A percentile compares a stretch with the other conserved stretches of the same genome.
phyloP scores from a whole-genome alignment of 495 filamentous ascomycete species.

The Rostrohypoxylon terebratum region DNA sequence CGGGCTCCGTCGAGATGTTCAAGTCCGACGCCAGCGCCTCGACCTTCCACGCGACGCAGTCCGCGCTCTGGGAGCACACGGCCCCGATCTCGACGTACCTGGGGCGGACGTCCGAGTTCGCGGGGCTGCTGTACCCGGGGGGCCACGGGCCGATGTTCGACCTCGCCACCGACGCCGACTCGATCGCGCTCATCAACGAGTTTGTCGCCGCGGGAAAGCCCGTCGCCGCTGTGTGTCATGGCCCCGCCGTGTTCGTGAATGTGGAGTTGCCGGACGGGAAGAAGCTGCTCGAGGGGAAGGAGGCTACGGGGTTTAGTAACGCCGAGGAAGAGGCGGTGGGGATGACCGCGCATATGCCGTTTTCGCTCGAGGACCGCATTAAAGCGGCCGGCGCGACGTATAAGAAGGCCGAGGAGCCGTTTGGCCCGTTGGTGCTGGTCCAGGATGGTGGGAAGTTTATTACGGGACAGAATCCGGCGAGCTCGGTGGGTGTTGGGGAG shows the following conservation, averaged over 20 bases:
- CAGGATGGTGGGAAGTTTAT: conserved; percentile 68
- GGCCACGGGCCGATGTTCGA: conserved; percentile 88
- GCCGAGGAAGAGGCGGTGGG: conserved; percentile 69
- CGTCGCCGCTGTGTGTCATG: conserved; percentile 77
- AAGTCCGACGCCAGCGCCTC: conserved; percentile 63
- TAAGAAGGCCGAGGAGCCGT: conserved; percentile 69
- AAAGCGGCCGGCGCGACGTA: conserved; percentile 62
- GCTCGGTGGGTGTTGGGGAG: conserved; percentile 69
- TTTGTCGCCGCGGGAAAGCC: conserved; percentile 72
- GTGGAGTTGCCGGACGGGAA: conserved; percentile 65
- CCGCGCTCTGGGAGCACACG: conserved; percentile 72
- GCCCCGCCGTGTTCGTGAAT: conserved; percentile 70
- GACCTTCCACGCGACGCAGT: conserved; percentile 64
- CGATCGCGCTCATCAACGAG: conserved; percentile 67
- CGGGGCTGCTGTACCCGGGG: conserved; percentile 78
- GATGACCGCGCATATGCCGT: conserved; percentile 67
- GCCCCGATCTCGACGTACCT: conserved; percentile 62
- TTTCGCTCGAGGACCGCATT: conserved; percentile 71
- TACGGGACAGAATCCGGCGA: conserved; percentile 81
- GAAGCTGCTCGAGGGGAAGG: conserved; percentile 64
- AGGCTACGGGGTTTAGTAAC: conserved; percentile 77
- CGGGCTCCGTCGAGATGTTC: conserved; percentile 69
- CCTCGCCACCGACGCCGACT: conserved; percentile 62
- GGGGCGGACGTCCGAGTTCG: conserved; percentile 69
- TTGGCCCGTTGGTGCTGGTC: conserved; percentile 70